Conservation (phyloP, 345 rosid species). For the Turnera subulata region DNA sequence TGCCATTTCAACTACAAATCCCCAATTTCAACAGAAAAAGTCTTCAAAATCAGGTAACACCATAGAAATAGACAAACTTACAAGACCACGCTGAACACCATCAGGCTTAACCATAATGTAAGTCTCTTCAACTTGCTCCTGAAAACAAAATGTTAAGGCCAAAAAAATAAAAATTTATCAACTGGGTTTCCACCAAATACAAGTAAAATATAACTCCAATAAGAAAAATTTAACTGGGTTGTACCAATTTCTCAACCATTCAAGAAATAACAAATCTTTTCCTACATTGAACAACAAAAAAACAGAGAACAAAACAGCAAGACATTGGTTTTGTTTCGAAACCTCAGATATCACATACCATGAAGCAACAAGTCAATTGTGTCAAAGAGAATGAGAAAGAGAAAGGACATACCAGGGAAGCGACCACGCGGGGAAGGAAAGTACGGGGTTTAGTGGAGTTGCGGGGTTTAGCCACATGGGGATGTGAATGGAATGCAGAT, state of each 20-base stretch:
- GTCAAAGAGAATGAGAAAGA: not conserved
- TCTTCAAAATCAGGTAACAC: too few species aligned
- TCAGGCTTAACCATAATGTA: constrained; percentile 96
- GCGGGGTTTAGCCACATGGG: constrained; percentile 25
- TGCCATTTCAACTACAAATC: not conserved
- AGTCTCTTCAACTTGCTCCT: constrained; percentile 81
- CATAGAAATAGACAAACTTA: constrained; percentile 37
- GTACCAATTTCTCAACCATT: not conserved
- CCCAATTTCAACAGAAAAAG: not conserved
- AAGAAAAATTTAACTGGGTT: constrained; percentile 3
- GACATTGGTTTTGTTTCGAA: not conserved
- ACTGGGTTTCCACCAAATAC: too few species aligned
- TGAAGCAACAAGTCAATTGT: not conserved
- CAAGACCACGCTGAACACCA: constrained; percentile 92
- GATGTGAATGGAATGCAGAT: constrained; percentile 48
- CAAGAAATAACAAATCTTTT: not conserved
- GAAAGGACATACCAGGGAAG: constrained; percentile 52
- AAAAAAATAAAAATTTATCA: too few species aligned
- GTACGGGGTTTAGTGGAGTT: constrained; percentile 44
- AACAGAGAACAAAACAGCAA: not conserved
- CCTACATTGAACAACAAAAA: not conserved
- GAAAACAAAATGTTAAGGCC: constrained; percentile 14
- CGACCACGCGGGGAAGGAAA: constrained; percentile 84
- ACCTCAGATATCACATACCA: not conserved
- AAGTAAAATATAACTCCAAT: not conserved